Conservation (phyloP, 768 basidiomycete species). For the Trametes villosa region DNA sequence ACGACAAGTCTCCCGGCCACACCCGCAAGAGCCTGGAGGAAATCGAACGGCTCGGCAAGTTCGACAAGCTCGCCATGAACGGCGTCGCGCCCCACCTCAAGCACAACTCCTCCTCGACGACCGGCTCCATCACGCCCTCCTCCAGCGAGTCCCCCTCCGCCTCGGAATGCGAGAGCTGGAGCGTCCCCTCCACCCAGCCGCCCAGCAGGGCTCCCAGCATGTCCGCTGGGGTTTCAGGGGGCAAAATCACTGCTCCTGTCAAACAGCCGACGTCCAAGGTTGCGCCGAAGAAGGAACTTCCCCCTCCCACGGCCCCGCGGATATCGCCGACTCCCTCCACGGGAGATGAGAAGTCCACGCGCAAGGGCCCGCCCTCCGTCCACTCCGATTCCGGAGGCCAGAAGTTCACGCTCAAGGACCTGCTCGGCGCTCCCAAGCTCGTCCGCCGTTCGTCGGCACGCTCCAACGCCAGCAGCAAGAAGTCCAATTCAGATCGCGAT, state of each 20-base stretch:
- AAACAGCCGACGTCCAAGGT: slow-evolving; percentile 22
- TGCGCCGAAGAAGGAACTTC: slow-evolving; percentile 26
- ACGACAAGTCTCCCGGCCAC: slow-evolving; percentile 55
- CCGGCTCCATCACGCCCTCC: slow-evolving; percentile 43
- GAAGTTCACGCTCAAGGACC: slow-evolving; percentile 85
- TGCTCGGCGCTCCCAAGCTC: slow-evolving; percentile 73
- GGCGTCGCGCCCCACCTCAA: slow-evolving; percentile 28
- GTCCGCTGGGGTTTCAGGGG: slow-evolving; percentile 46
- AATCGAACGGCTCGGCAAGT: slow-evolving; percentile 22
- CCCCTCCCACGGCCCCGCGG: slow-evolving; percentile 30
- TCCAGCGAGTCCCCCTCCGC: slow-evolving; percentile 52
- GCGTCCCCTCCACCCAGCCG: slow-evolving; percentile 63
- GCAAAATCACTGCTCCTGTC: slow-evolving; percentile 33
- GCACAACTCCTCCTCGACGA: slow-evolving; percentile 42
- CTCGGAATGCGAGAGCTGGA: slow-evolving; percentile 63
- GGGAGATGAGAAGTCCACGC: slow-evolving; percentile 19
- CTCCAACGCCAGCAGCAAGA: slow-evolving; percentile 64
- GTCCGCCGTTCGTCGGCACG: slow-evolving; percentile 71
- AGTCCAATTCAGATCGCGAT: slow-evolving; percentile 66
- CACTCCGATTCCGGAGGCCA: slow-evolving; percentile 60
- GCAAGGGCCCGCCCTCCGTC: slow-evolving; percentile 31
- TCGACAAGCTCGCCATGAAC: slow-evolving; percentile 21
- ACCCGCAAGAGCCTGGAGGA: slow-evolving; percentile 51
- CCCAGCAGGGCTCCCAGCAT: slow-evolving; percentile 58
- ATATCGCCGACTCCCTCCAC: slow-evolving; percentile 31